Evolutionary conservation across 208 protist genomes (phyloP).

Genomic region (Crithidia fasciculata): DNA sequence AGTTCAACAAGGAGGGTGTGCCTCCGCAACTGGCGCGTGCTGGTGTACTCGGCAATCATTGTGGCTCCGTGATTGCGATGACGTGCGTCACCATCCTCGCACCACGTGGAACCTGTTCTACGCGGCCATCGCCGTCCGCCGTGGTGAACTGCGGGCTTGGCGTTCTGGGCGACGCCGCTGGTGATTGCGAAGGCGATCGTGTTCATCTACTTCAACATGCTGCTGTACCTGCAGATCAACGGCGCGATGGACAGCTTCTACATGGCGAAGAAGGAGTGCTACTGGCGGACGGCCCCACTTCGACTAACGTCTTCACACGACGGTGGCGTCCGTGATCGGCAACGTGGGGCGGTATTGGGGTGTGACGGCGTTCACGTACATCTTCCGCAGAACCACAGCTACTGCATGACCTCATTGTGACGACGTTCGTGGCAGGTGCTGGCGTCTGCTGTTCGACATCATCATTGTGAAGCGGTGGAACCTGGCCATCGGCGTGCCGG

Average conservation of each 20-base stretch:
- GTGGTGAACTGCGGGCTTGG: constrained; percentile 3
- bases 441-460: constrained; percentile 57
- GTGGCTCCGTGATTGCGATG: constrained; percentile 26
- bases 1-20: constrained; percentile 32
- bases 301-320: constrained; percentile 44
- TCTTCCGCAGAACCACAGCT: constrained; percentile 55
- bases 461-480: constrained; percentile 65
- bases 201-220: constrained; percentile 46
- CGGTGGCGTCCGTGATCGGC: constrained; percentile 41
- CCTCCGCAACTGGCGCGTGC: constrained; percentile 20
- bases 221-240: constrained; percentile 51
- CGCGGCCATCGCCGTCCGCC: constrained; percentile 11
- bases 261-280: constrained; percentile 29
- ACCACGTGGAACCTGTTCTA: constrained; percentile 20
- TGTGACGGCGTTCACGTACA: constrained; percentile 53
- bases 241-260: constrained; percentile 55
- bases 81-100: constrained; percentile 25
- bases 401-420: constrained; percentile 54
- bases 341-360: constrained; percentile 42
- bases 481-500: constrained; percentile 41
- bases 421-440: constrained; percentile 32
- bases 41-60: constrained; percentile 30
- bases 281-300: constrained; percentile 50
- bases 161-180: constrained; percentile 38
- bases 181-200: constrained; percentile 52